Evolutionary conservation across 345 rosid species (phyloP).

Genomic region (Eutrema yunnanense): DNA sequence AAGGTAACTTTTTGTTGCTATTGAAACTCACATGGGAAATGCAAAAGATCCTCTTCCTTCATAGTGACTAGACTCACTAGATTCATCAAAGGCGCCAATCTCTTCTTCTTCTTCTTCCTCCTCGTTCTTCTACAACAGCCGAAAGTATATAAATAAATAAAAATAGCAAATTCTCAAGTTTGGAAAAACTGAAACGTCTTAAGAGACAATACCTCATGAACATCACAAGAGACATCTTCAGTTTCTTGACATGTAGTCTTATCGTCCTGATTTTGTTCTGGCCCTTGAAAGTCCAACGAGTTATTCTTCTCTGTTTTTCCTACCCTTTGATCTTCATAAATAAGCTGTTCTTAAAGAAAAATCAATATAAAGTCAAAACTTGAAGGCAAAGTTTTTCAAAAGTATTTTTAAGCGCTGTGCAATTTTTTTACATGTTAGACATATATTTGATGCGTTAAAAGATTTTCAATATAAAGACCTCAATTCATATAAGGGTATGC

Average conservation of each 20-base stretch:
- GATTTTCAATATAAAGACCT: not conserved
- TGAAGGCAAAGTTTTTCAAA: not conserved
- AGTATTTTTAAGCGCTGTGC: not conserved
- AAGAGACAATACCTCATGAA: conserved; percentile 10
- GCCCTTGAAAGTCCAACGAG: not conserved
- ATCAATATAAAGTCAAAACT: not conserved
- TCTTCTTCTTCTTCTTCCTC: conserved; percentile 26
- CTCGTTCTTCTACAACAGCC: conserved; percentile 13
- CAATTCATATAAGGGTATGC: no score
- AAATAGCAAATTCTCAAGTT: not conserved
- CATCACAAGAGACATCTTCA: conserved; percentile 19
- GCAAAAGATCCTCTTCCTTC: conserved; percentile 61
- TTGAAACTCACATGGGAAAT: conserved; percentile 57
- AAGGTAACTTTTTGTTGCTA: not conserved
- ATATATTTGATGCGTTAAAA: not conserved
- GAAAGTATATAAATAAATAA: not conserved
- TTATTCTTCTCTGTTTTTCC: conserved; percentile 5
- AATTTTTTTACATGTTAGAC: not conserved
- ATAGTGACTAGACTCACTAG: conserved; percentile 45
- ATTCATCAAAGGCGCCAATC: conserved; percentile 28
- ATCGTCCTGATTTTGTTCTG: conserved; percentile 1
- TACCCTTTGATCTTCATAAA: conserved; percentile 18
- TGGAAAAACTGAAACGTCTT: not conserved
- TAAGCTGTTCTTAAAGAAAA: conserved; percentile 27
- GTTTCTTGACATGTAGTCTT: conserved; percentile 9